Evolutionary conservation across 768 basidiomycete genomes (phyloP).

Genomic region (Panaeolus cyanescens): DNA sequence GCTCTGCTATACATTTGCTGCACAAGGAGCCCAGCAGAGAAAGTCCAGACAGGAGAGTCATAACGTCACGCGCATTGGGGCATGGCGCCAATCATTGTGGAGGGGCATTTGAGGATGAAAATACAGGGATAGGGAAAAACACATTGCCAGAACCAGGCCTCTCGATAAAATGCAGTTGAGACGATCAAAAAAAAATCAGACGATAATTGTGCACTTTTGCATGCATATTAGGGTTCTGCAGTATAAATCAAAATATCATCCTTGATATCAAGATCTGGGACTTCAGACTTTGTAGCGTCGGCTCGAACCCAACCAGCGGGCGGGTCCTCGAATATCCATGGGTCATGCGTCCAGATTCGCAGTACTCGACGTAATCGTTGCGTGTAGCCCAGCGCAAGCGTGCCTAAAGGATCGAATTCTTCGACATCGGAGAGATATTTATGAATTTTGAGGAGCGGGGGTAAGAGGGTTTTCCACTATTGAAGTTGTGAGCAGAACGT

Average conservation of each 20-base stretch:
- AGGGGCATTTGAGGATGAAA: too few relatives aligned
- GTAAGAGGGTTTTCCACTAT: not conserved
- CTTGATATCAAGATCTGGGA: too few relatives aligned
- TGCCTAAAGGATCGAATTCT: not conserved
- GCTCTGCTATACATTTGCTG: not conserved
- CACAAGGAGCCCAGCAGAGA: not conserved
- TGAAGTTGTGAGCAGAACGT: not conserved
- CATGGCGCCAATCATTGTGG: slow-evolving; percentile 2
- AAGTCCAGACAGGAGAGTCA: not conserved
- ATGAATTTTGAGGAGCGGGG: not conserved
- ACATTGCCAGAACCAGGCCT: too few relatives aligned
- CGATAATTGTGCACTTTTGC: too few relatives aligned
- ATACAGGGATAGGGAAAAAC: too few relatives aligned
- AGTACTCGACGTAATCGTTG: not conserved
- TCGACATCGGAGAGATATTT: not conserved
- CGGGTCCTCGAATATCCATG: too few relatives aligned
- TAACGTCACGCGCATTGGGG: slow-evolving; percentile 31
- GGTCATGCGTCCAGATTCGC: not conserved
- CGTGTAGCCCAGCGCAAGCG: not conserved
- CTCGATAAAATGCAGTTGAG: too few relatives aligned
- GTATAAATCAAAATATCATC: too few relatives aligned
- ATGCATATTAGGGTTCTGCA: too few relatives aligned
- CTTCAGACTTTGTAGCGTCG: too few relatives aligned
- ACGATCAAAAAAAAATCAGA: too few relatives aligned
- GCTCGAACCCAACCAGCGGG: too few relatives aligned